Base-by-base conservation (phyloP, 1,139 yeast species). In the Diutina catenulata region DNA sequence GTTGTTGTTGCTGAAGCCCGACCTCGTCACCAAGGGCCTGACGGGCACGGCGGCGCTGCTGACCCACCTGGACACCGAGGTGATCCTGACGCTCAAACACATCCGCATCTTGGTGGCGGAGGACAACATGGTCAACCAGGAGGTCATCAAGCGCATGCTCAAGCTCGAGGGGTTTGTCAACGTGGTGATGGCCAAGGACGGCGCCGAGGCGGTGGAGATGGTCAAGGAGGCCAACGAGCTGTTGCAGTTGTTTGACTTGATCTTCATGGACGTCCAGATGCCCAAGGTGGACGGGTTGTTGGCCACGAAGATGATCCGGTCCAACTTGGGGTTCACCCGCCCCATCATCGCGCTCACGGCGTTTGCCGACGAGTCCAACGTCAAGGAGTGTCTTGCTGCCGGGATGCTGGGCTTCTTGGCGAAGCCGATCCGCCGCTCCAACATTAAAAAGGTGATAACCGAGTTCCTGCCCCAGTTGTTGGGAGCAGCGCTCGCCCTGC, bases 261-360 rank as follows among this genome's bases (percentile, higher is more conserved):
- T 91, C 6, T 82, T 91, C 51, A 88, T 91, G 97, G 98, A 91
- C 59, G 86, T 91, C 38, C 95, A 87, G 56, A 91, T 91, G 98
- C 98, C 97, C 2, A 77, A 74, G 47, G 69, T 84, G 47, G 94
- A 87, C 55, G 98, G 98, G 2, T 59, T 88, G 33, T 65, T 76
- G 24, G 94, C 97, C 1, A 84, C 96, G 0, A 72, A 66, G 47
- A 64, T 71, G 53, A 82, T 91, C 33, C 67, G 95, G 38, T 61
- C 70, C 23, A 76, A 79, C 38, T 59, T 83, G 40, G 69, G 73
- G 3, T 87, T 73, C 53, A 60, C 62, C 1, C 70, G 73, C 20
- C 95, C 96, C 0, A 87, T 91, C 42, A 87, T 91, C 38, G 97
- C 97, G 0, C 64, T 91, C 43, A 91, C 97, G 0, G 97, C 96